Conservation (phyloP, 2,329 filamentous ascomycete genomes). For the Xylaria sp. region DNA sequence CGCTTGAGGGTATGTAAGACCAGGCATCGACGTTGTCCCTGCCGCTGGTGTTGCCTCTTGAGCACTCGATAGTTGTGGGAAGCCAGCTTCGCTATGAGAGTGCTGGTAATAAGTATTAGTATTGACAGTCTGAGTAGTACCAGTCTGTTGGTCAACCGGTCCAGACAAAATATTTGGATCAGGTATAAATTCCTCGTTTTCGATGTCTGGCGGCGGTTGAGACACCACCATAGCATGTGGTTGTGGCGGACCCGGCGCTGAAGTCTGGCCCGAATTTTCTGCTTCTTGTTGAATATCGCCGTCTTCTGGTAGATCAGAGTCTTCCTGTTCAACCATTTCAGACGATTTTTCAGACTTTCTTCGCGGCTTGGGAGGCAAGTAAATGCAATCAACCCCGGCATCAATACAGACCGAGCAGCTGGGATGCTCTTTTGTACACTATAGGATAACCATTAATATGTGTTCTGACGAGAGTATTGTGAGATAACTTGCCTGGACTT, state of each 20-base stretch:
- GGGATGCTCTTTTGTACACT: slow-evolving; percentile 53
- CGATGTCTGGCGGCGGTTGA: slow-evolving; percentile 41
- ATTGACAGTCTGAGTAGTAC: slow-evolving; percentile 32
- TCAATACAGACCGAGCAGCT: slow-evolving; percentile 48
- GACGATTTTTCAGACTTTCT: slow-evolving; percentile 44
- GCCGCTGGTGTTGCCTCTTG: slow-evolving; percentile 29
- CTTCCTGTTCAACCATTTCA: slow-evolving; percentile 38
- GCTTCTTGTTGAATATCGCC: slow-evolving; percentile 15
- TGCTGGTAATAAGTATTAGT: slow-evolving; percentile 43
- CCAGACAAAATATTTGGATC: slow-evolving; percentile 50
- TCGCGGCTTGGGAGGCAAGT: slow-evolving; percentile 47
- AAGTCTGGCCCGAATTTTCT: slow-evolving; percentile 2
- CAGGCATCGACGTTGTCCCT: slow-evolving; percentile 24
- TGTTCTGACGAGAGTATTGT: not conserved
- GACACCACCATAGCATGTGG: slow-evolving; percentile 2
- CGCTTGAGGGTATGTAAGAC: slow-evolving; percentile 36
- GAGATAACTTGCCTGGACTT: slow-evolving; percentile 43
- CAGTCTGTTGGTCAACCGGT: slow-evolving; percentile 40
- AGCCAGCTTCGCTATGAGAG: slow-evolving; percentile 36
- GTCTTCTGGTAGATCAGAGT: slow-evolving; percentile 40
- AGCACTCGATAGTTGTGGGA: slow-evolving; percentile 34
- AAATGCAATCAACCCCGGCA: slow-evolving; percentile 45
- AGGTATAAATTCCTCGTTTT: slow-evolving; percentile 51
- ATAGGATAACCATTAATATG: slow-evolving; percentile 22
- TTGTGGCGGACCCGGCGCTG: slow-evolving; percentile 15